These are phyloP conservation scores for Gossypium herbaceum DNA, from an alignment of 345 rosid genomes.

Conservation along the genomic window DNA sequence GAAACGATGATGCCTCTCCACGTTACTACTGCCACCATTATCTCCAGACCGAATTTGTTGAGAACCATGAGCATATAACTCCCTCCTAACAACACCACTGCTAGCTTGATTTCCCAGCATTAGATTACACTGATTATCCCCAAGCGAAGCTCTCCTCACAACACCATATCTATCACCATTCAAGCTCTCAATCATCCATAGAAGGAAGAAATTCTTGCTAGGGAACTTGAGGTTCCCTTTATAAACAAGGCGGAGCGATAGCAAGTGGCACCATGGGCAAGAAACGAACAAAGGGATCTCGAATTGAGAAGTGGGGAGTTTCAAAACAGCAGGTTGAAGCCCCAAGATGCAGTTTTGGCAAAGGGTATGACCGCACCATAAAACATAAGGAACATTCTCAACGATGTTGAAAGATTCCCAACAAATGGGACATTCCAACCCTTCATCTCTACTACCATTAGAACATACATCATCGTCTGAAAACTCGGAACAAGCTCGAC, in stretches of 20 bases:
- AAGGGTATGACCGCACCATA: conserved; percentile 72
- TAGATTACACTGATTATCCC: conserved; percentile 32
- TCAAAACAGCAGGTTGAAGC: conserved; percentile 48
- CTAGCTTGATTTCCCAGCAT: conserved; percentile 26
- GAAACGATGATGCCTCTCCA: conserved; percentile 29
- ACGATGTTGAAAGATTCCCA: conserved; percentile 72
- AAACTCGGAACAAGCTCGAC: conserved; percentile 36
- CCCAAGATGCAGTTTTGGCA: conserved; percentile 62
- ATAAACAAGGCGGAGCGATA: conserved; percentile 45
- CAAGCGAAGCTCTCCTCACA: conserved; percentile 12
- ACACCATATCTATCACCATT: conserved; percentile 39
- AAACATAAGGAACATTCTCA: conserved; percentile 62
- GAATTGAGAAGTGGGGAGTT: conserved; percentile 38
- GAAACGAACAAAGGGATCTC: conserved; percentile 50
- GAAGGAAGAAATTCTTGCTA: conserved; percentile 56
- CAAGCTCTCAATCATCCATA: conserved; percentile 74
- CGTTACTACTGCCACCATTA: conserved; percentile 19
- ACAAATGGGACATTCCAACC: conserved; percentile 64
- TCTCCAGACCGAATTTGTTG: conserved; percentile 16
- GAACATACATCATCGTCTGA: conserved; percentile 51
- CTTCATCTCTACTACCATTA: conserved; percentile 39
- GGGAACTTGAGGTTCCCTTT: conserved; percentile 53
- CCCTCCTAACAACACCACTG: conserved; percentile 20
- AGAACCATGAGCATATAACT: conserved; percentile 15
- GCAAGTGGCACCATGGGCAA: conserved; percentile 63